These are phyloP conservation scores for Linum usitatissimum DNA, from an alignment of 345 rosid species.

Conservation along the genomic window DNA sequence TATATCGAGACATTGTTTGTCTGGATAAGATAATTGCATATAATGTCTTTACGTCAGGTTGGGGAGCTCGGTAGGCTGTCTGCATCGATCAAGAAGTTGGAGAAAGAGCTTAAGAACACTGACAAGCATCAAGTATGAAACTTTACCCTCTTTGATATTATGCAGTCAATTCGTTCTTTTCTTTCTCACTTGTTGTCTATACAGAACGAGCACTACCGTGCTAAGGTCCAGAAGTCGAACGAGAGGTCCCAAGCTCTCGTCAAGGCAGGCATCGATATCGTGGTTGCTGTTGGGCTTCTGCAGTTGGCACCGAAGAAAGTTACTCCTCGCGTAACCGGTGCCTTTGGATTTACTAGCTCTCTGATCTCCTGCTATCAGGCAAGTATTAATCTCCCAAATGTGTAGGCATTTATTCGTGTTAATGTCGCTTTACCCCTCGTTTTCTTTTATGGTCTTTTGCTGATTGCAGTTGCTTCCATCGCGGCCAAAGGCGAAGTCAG, in stretches of 20 bases:
- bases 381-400: neutral
- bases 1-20: neutral
- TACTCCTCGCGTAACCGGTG: conserved; percentile 89
- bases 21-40: neutral
- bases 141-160: neutral
- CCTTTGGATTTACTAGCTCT: conserved; percentile 63
- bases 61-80: conserved; percentile 88
- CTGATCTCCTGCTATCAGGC: conserved; percentile 98
- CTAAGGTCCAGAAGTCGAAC: conserved; percentile 68
- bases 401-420: neutral
- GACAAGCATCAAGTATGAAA: conserved; percentile 51
- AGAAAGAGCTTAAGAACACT: conserved; percentile 55
- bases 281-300: conserved; percentile 83
- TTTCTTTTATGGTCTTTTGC: neutral
- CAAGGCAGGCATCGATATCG: conserved; percentile 73
- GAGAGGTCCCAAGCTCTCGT: conserved; percentile 75
- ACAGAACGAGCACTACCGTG: conserved; percentile 64
- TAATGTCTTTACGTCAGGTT: conserved; percentile 32
- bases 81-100: conserved; percentile 64
- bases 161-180: neutral
- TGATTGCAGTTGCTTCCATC: conserved; percentile 57
- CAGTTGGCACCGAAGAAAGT: conserved; percentile 79
- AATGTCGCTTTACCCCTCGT: neutral
- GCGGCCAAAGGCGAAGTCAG: conserved; percentile 44
- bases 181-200: neutral